Percentiles rank a stretch among this genome's conserved stretches.
These are phyloP conservation scores for Saccharum spontaneum DNA, from an alignment of 176 grass and related monocot genomes.

Conservation along the genomic window DNA sequence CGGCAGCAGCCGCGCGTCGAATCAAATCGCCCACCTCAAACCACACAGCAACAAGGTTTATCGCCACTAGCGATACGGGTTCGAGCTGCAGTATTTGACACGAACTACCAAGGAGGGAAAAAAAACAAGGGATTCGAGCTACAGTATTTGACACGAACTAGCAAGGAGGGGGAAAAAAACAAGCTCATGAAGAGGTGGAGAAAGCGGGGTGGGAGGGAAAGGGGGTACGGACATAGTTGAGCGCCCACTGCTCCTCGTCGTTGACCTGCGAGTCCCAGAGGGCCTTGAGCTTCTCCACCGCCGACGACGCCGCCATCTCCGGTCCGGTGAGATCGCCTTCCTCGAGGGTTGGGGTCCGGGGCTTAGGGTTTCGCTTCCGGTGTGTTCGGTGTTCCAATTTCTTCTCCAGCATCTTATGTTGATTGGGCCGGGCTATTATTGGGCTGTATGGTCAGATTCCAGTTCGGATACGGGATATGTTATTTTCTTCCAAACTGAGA, in stretches of 20 bases:
- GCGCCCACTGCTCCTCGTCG: slow-evolving; percentile 54
- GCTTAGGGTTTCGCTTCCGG: slow-evolving; percentile 32
- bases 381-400: background rate
- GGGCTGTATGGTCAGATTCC: background rate
- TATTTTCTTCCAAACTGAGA: too few relatives aligned
- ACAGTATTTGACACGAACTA: background rate
- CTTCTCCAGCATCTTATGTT: background rate
- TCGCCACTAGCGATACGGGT: background rate
- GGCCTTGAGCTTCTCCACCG: slow-evolving; percentile 49
- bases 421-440: background rate
- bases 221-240: slow-evolving; percentile 45
- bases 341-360: background rate
- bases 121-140: background rate
- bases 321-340: background rate
- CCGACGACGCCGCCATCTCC: slow-evolving; percentile 35
- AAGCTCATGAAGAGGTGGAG: background rate
- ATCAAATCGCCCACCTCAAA: background rate
- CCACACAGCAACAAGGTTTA: background rate
- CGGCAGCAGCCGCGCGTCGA: background rate
- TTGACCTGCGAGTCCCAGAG: slow-evolving; percentile 64
- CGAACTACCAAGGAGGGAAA: background rate
- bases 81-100: background rate
- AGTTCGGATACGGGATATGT: background rate
- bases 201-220: background rate
- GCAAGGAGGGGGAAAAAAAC: background rate